Base-by-base conservation (phyloP, 306 rosid genomes). In the Trifolium fragiferum region DNA sequence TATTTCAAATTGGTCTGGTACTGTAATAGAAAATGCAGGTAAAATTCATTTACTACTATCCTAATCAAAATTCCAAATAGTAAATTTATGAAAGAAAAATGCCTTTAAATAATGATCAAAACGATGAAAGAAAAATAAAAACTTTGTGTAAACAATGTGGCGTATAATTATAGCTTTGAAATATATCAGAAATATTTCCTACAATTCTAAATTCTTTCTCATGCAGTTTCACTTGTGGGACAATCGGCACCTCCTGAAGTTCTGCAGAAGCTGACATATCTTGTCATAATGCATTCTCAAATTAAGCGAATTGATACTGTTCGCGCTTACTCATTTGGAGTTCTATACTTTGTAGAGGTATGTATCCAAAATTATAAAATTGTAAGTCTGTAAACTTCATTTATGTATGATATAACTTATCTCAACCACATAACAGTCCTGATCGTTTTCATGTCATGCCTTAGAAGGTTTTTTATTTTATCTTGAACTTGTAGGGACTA, bases 311-410 rank as follows among this genome's bases (percentile, higher is more conserved):
- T 95, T 16, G 99, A 94, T 82, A 94, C 99, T 2, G 93, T 94
- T 70, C 97, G 97, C 0, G 99, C 99, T 1, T 94, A 94, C 90
- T 90, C 97, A 47, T 94, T 94, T 68, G 99, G 99, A 4, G 99
- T 75, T 83, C 95, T 94, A 66, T 94, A 92, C 83, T 94, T 94
- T 75, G 99, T 94, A 7, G 99, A 94, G 99, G 97, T 94, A 69
- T 72, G 86, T 13, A 51, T 51, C 23, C 35, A 10, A 57, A 70
- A 21, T 55, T 51, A 12, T 41, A 41, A 41, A 41, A 41, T 0
- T 41, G 47, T 40, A 40, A 40, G 3, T 40, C 4, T 40, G 13
- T 40, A 40, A 40, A 12, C 46, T 10, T 12, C 10, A 10, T 10
- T 40, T 40, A 40, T 40, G 46, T 41, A 41, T 41, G 15, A 10